Conservation (phyloP, 140 eudicot genomes). For the Senecio squalidus region DNA sequence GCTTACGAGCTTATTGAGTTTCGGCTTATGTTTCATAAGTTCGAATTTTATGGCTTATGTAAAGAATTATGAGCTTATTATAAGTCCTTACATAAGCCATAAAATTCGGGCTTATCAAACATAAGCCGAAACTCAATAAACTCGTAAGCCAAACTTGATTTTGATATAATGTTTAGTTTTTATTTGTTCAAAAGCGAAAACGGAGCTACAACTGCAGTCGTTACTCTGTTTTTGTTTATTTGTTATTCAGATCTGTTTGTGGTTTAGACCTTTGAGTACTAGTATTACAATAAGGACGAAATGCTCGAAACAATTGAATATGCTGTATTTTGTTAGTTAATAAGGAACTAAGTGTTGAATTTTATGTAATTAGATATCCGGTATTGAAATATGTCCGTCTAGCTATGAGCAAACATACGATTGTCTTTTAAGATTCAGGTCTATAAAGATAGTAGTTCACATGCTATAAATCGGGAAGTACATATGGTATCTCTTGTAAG, state of each 20-base stretch:
- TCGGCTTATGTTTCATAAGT: too few species aligned
- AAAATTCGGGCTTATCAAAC: too few species aligned
- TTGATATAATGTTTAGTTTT: too few species aligned
- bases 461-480: constrained; percentile 5
- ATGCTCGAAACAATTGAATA: not conserved
- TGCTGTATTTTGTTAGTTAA: too few species aligned
- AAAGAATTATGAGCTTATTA: too few species aligned
- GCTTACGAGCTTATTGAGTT: too few species aligned
- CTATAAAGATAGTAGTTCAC: constrained; percentile 7
- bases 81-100: too few species aligned
- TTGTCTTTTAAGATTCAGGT: not conserved
- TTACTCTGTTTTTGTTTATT: constrained; percentile 16
- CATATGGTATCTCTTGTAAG: constrained; percentile 1
- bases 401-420: not conserved
- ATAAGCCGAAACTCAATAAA: too few species aligned
- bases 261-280: constrained; percentile 3
- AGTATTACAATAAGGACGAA: not conserved
- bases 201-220: not conserved
- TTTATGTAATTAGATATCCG: not conserved
- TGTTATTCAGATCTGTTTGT: constrained; percentile 22
- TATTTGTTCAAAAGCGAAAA: too few species aligned
- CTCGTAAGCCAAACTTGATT: too few species aligned
- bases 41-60: too few species aligned
- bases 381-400: not conserved
- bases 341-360: too few species aligned